These are phyloP conservation scores for Chaetomium cochliodes DNA, from an alignment of 495 filamentous ascomycete species.

Conservation along the genomic window DNA sequence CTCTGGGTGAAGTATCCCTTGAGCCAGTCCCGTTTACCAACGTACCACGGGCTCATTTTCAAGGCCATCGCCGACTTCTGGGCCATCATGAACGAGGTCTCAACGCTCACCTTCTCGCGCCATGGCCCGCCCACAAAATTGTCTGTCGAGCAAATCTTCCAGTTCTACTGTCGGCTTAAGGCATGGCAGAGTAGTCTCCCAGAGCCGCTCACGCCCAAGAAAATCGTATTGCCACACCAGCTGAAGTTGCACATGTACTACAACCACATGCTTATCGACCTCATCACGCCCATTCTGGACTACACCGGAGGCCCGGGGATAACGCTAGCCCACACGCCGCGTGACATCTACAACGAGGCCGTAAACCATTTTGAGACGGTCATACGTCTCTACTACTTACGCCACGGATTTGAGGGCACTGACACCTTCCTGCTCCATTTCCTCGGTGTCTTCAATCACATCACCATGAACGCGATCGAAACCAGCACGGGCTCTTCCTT, in stretches of 20 bases:
- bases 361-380: constrained; percentile 37
- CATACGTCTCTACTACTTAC: constrained; percentile 43
- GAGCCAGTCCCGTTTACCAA: constrained; percentile 27
- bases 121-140: constrained; percentile 17
- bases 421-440: constrained; percentile 40
- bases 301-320: constrained; percentile 25
- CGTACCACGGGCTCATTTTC: constrained; percentile 30
- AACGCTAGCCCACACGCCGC: constrained; percentile 18
- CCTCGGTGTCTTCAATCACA: constrained; percentile 34
- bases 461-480: constrained; percentile 32
- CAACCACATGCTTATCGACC: constrained; percentile 28
- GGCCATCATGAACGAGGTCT: constrained; percentile 36
- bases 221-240: constrained; percentile 40
- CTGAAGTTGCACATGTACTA: constrained; percentile 40
- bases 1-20: constrained; percentile 40
- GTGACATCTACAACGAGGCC: constrained; percentile 30
- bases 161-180: constrained; percentile 32
- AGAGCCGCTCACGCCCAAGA: constrained; percentile 35
- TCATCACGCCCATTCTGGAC: constrained; percentile 26
- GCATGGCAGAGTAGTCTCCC: constrained; percentile 37
- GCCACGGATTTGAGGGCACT: constrained; percentile 40
- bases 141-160: constrained; percentile 26
- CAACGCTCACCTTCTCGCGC: constrained; percentile 22
- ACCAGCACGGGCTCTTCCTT: constrained; percentile 14
- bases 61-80: constrained; percentile 41